phyloP scores from a whole-genome alignment of 2,329 filamentous ascomycete genomes.

The Aureobasidium sp. region DNA sequence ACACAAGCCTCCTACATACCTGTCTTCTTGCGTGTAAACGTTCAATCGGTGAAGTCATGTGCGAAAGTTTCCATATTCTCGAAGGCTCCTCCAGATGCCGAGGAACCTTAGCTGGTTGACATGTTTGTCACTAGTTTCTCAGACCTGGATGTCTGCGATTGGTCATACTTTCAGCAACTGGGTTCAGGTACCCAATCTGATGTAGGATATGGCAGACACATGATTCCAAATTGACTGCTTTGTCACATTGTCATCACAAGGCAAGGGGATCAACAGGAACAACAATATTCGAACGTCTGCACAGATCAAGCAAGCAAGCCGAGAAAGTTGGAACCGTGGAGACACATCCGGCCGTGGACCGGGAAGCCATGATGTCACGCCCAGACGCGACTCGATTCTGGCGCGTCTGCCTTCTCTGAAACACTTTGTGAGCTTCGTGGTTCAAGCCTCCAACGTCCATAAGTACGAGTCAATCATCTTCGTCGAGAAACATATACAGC shows the following conservation, averaged over 20 bases:
- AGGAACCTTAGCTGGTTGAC: not conserved
- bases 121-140: not conserved
- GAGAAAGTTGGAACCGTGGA: not conserved
- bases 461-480: not conserved
- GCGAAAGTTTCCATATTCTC: not conserved
- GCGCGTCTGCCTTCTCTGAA: not conserved
- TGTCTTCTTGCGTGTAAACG: not conserved
- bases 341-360: not conserved
- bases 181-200: not conserved
- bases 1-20: not conserved
- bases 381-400: not conserved
- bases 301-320: not conserved
- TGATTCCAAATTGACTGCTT: not conserved
- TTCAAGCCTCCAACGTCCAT: not conserved
- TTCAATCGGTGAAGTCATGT: constrained; percentile 9
- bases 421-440: not conserved
- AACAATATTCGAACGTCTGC: not conserved
- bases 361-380: not conserved
- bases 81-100: not conserved
- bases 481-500: not conserved
- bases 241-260: not conserved
- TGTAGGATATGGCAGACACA: not conserved
- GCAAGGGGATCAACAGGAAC: constrained; percentile 4
- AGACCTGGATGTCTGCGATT: not conserved
- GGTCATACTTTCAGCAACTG: too few relatives aligned